These are phyloP conservation scores for Solanum virginianum DNA, from an alignment of 257 asterid species.

Conservation along the genomic window DNA sequence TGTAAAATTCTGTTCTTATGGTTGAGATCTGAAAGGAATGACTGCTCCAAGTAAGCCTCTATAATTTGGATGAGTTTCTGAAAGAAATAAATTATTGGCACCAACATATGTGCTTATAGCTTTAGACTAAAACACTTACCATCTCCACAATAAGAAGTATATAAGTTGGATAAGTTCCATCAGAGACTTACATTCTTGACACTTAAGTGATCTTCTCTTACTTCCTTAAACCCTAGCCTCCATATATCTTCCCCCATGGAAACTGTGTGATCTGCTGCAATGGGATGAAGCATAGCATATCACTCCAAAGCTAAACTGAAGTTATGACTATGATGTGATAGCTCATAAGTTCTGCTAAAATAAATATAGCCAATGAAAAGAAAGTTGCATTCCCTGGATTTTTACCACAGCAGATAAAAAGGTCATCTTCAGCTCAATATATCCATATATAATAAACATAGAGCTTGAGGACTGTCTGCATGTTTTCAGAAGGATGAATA, in stretches of 20 bases:
- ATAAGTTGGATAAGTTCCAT: not conserved
- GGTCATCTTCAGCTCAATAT: not conserved
- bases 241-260: not conserved
- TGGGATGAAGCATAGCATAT: not conserved
- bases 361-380: not conserved
- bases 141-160: not conserved
- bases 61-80: not conserved
- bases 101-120: not conserved
- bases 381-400: not conserved
- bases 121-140: not conserved
- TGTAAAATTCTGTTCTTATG: not conserved
- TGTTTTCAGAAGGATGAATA: not conserved
- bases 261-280: not conserved
- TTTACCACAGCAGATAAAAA: not conserved
- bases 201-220: not conserved
- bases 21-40: not conserved
- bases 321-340: not conserved
- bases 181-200: not conserved
- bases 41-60: not conserved
- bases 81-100: not conserved
- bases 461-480: not conserved
- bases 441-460: not conserved
- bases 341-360: not conserved
- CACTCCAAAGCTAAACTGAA: not conserved
- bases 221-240: not conserved